These are phyloP conservation scores for Sordariomycetes sp. DNA, from an alignment of 2,329 filamentous ascomycete species.

Conservation along the genomic window DNA sequence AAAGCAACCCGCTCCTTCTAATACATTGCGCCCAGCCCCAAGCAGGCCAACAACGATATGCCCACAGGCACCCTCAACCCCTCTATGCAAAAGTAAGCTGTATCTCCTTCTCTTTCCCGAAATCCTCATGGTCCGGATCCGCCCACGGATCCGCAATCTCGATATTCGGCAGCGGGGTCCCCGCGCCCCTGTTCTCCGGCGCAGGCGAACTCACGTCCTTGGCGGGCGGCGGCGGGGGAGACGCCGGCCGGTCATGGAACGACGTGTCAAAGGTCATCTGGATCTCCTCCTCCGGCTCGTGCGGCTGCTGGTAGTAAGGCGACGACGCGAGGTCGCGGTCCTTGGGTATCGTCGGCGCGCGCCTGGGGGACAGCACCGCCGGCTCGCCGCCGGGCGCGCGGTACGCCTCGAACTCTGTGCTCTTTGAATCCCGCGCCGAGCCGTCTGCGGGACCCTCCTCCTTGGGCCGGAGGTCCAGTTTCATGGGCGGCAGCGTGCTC, in stretches of 20 bases:
- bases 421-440: conserved; percentile 33
- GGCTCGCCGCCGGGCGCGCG: not conserved
- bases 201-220: conserved; percentile 12
- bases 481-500: conserved; percentile 83
- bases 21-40: not conserved
- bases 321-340: conserved; percentile 2
- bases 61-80: not conserved
- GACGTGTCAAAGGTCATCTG: conserved; percentile 63
- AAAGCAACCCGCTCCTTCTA: not conserved
- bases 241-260: conserved; percentile 27
- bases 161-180: conserved; percentile 32
- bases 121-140: conserved; percentile 52
- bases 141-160: conserved; percentile 54
- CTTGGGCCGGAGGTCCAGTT: conserved; percentile 41
- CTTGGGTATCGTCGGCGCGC: conserved; percentile 3
- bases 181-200: conserved; percentile 13
- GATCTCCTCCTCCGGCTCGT: conserved; percentile 30
- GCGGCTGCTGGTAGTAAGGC: conserved; percentile 1
- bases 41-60: not conserved
- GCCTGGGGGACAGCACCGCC: not conserved
- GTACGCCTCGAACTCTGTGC: conserved; percentile 11
- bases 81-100: conserved; percentile 66
- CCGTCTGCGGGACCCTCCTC: conserved; percentile 14
- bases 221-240: conserved; percentile 14
- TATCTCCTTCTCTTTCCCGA: conserved; percentile 62